Evolutionary conservation across 2,329 filamentous ascomycete genomes (phyloP), one percentile per base, ranked within the genome.

Genomic region (Boeremia lycopersici): DNA sequence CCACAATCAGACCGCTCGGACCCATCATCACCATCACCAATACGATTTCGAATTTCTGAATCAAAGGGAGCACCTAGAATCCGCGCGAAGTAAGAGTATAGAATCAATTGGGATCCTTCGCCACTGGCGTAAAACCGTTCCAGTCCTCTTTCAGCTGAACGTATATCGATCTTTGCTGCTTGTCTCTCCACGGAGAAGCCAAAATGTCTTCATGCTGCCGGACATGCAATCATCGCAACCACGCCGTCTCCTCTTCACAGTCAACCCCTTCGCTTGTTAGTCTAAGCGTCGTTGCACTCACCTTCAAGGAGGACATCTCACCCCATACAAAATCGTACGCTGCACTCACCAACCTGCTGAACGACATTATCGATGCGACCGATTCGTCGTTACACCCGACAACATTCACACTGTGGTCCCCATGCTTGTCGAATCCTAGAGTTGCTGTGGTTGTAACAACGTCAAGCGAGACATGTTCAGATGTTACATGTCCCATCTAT

Each of bases 321-420:
- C 28, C 58, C 3, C 57, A 61, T 23, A 40, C 53, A 8, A 39
- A 44, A 26, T 15, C 53, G 4, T 61, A 60, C 43, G 40, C 29
- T 3, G 59, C 63, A 3, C 61, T 71, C 15, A 66, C 69, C 39
- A 51, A 51, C 25, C 33, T 67, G 3, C 56, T 71, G 12, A 68
- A 69, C 49, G 61, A 70, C 52, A 70, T 70, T 43, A 58, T 61
- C 44, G 68, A 71, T 38, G 54, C 57, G 13, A 59, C 58, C 11
- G 62, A 70, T 25, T 63, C 61, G 7, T 57, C 60, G 9, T 57
- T 61, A 30, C 63, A 65, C 45, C 65, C 63, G 2, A 59, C 65
- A 12, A 56, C 55, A 8, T 72, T 70, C 52, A 72, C 68, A 3
- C 47, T 56, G 8, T 72, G 69, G 68, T 70, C 69, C 4, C 67